phyloP scores from a whole-genome alignment of 495 filamentous ascomycete species.

The Penicillium herquei region DNA sequence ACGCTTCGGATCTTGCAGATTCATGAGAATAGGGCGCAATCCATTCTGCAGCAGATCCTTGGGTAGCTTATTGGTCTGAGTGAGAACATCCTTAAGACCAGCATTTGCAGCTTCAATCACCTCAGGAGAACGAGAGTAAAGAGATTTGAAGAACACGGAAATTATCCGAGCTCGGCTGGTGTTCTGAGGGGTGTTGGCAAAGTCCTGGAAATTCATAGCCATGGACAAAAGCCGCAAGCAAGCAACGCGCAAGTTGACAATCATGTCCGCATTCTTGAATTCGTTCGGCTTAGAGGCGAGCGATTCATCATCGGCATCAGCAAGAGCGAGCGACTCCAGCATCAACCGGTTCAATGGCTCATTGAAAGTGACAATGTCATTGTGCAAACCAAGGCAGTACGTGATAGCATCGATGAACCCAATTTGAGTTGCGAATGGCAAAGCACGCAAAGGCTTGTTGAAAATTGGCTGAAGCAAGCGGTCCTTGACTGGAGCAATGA shows the following conservation, averaged over 20 bases:
- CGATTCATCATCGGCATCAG: slow-evolving; percentile 89
- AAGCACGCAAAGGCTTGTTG: slow-evolving; percentile 86
- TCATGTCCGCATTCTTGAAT: slow-evolving; percentile 84
- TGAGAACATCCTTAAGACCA: slow-evolving; percentile 79
- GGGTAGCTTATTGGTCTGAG: slow-evolving; percentile 84
- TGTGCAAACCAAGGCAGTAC: slow-evolving; percentile 82
- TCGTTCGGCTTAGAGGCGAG: slow-evolving; percentile 82
- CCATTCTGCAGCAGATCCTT: slow-evolving; percentile 95
- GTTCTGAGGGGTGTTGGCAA: slow-evolving; percentile 65
- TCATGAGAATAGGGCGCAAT: slow-evolving; percentile 90
- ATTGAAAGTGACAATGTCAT: slow-evolving; percentile 84
- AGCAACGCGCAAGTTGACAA: slow-evolving; percentile 87
- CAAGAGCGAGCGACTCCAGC: slow-evolving; percentile 86
- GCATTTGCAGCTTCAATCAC: slow-evolving; percentile 94
- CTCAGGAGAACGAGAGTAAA: slow-evolving; percentile 86
- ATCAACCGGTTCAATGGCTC: slow-evolving; percentile 85
- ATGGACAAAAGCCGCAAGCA: slow-evolving; percentile 91
- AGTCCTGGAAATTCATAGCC: slow-evolving; percentile 89
- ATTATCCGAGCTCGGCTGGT: slow-evolving; percentile 82
- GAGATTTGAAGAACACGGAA: slow-evolving; percentile 92
- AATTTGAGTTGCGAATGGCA: slow-evolving; percentile 91
- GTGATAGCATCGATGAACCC: slow-evolving; percentile 97
- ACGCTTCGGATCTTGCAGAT: slow-evolving; percentile 89
- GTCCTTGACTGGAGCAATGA: slow-evolving; percentile 85
- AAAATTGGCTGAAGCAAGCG: slow-evolving; percentile 83